Conservation (phyloP, 1,139 yeast species). For the Groenewaldozyma auringiensis region DNA sequence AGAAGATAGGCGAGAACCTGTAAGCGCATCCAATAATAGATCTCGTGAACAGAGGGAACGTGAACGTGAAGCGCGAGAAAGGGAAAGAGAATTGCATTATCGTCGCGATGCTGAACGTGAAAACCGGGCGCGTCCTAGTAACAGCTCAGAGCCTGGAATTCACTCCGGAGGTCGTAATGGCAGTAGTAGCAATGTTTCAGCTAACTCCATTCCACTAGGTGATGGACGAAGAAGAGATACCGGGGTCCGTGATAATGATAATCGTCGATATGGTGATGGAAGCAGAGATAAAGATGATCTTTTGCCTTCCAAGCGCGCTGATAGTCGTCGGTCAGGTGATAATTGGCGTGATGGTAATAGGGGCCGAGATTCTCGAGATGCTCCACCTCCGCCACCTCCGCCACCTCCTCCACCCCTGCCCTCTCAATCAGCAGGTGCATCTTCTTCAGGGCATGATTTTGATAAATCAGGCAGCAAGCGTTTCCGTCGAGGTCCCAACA, state of each 20-base stretch:
- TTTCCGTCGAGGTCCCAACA: constrained; percentile 3
- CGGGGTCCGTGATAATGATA: neutral
- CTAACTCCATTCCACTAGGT: constrained; percentile 1
- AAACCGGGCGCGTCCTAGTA: neutral
- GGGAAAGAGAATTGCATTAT: constrained; percentile 3
- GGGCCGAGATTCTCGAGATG: constrained; percentile 2
- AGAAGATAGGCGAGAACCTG: constrained; percentile 5
- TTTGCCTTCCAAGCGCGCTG: neutral
- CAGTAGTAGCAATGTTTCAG: constrained; percentile 4
- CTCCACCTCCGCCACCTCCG: constrained; percentile 9
- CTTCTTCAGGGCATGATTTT: too few relatives aligned
- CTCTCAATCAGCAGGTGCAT: neutral
- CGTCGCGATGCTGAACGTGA: constrained; percentile 1
- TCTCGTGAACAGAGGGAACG: constrained; percentile 7
- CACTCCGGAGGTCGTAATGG: constrained; percentile 6
- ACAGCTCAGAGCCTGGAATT: neutral
- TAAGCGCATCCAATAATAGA: neutral
- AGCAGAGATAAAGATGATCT: constrained; percentile 3
- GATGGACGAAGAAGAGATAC: neutral
- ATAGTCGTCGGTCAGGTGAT: neutral
- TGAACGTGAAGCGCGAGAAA: constrained; percentile 5
- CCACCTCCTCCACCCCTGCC: constrained; percentile 13
- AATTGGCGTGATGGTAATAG: neutral
- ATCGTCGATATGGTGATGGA: neutral
- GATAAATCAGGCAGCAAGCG: constrained; percentile 6